These are phyloP conservation scores for Salix suchowensis DNA, from an alignment of 345 rosid species.

Conservation along the genomic window DNA sequence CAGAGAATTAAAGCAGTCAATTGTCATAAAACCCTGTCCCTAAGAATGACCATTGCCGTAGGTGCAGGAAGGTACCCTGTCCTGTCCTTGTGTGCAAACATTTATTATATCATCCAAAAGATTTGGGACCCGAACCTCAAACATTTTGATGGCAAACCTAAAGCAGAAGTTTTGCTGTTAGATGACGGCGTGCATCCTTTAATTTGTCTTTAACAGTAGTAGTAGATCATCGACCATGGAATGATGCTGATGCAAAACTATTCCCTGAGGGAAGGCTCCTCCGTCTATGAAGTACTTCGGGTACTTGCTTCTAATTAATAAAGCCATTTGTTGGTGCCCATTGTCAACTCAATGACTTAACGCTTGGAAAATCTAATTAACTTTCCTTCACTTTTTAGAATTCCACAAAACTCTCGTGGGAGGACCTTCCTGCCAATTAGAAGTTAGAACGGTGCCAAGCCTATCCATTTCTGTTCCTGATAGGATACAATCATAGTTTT, in stretches of 20 bases:
- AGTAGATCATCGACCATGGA: not conserved
- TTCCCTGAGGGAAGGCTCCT: too few species aligned
- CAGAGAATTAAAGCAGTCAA: constrained; percentile 8
- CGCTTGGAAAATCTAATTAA: too few species aligned
- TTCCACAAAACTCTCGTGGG: not conserved
- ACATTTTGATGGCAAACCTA: too few species aligned
- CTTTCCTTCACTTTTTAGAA: not conserved
- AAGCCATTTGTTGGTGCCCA: not conserved
- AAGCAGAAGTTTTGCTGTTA: too few species aligned
- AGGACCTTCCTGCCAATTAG: not conserved
- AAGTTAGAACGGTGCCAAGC: not conserved
- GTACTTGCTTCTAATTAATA: too few species aligned
- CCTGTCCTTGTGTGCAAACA: constrained; percentile 21
- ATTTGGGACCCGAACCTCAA: not conserved
- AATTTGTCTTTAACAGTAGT: not conserved
- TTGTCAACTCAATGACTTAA: not conserved
- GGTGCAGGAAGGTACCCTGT: constrained; percentile 26
- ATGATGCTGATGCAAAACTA: not conserved
- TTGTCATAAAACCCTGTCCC: constrained; percentile 11
- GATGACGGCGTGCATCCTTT: too few species aligned
- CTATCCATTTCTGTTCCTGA: not conserved
- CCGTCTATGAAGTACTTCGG: not conserved
- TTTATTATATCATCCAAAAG: not conserved
- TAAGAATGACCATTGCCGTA: constrained; percentile 8
- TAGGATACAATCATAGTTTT: not conserved